Evolutionary conservation across 1,284 basidiomycete species (phyloP).

Genomic region (Cystobasidium pallidum): DNA sequence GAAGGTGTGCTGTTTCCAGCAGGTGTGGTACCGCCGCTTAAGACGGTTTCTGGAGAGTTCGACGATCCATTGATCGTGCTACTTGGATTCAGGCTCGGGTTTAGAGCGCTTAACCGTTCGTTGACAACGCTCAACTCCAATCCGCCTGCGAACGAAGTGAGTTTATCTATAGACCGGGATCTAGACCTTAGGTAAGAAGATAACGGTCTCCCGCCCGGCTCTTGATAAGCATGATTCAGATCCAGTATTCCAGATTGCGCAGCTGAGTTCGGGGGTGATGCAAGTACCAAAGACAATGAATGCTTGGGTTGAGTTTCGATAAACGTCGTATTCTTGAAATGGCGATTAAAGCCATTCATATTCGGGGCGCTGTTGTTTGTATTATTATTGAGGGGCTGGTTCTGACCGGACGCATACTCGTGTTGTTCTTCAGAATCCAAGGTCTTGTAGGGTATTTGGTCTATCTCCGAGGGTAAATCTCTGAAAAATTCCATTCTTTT

Average conservation of each 20-base stretch:
- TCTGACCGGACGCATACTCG: no score
- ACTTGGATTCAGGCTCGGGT: neutral
- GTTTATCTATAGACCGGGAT: conserved; percentile 21
- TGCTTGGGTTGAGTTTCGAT: conserved; percentile 60
- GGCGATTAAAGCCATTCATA: conserved; percentile 29
- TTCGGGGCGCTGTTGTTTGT: neutral
- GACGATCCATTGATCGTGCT: neutral
- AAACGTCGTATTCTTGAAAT: conserved; percentile 62
- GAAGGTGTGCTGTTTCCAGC: neutral
- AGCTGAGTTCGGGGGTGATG: conserved; percentile 39
- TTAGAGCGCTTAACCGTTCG: neutral
- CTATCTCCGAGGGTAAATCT: conserved; percentile 52
- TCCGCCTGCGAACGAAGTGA: conserved; percentile 14
- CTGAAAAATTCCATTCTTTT: conserved; percentile 60
- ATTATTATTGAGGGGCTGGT: no score
- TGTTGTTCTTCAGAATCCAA: neutral
- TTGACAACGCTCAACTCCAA: conserved; percentile 19
- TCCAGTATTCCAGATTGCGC: conserved; percentile 8
- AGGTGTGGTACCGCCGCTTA: conserved; percentile 47
- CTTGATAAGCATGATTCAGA: neutral
- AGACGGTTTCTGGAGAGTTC: neutral
- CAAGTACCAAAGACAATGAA: conserved; percentile 58
- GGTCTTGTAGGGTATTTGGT: conserved; percentile 26
- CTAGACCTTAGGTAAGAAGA: conserved; percentile 22
- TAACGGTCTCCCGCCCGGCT: neutral